Base-by-base conservation (phyloP, 1,284 basidiomycete species). In the Cutaneotrichosporon arboriforme region DNA sequence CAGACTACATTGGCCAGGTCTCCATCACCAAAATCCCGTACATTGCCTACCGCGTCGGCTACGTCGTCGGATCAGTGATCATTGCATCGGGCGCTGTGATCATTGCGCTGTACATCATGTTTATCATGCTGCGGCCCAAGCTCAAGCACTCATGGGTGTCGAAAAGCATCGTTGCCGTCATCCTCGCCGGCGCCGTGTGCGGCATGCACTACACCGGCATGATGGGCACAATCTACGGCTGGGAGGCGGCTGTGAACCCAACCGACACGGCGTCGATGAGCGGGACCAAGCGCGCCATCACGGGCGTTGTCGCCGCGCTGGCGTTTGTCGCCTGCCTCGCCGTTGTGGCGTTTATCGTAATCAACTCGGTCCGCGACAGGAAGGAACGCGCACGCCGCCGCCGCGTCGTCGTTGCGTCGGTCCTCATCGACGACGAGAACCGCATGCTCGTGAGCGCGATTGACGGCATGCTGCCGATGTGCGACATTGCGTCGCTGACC, bases 1-100 rank as follows among this genome's bases (percentile, higher is more conserved):
- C 61, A 77, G 75, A 78, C 59, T 78, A 78, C 59, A 71, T 78
- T 56, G 77, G 77, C 14, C 77, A 78, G 63, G 59, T 70, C 15
- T 75, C 74, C 8, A 77, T 78, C 65, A 68, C 64, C 34, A 72
- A 68, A 34, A 72, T 77, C 13, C 75, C 74, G 0, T 69, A 72
- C 44, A 71, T 77, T 42, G 69, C 67, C 8, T 77, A 77, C 63
- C 58, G 60, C 12, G 64, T 70, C 14, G 65, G 61, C 20, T 73
- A 69, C 42, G 70, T 78, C 22, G 62, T 78, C 23, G 69, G 71
- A 3, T 76, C 74, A 4, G 70, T 78, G 46, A 54, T 78, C 46
- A 77, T 78, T 46, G 76, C 77, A 22, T 74, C 69, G 45, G 63
- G 65, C 13, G 75, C 76, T 12, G 75, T 77, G 18, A 63, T 72